Evolutionary conservation across 2,329 filamentous ascomycete species (phyloP), one percentile per base, ranked within the genome.

Genomic region (Dothistroma pini): DNA sequence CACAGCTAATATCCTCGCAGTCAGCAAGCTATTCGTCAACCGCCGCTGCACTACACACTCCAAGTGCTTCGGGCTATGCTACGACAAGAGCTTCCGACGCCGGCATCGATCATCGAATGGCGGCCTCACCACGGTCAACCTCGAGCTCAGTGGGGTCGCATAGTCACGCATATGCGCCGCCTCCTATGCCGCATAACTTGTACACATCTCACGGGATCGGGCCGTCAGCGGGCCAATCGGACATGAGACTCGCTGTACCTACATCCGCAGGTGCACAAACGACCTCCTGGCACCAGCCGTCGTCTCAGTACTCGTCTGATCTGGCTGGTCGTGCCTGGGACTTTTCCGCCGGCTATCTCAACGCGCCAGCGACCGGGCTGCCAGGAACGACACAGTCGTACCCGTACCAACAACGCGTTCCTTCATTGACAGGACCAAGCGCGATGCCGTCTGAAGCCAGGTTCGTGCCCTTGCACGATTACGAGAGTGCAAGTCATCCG

Each of bases 21-120:
- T 87, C 86, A 68, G 86, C 86, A 61, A 88, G 84, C 73, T 88
- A 88, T 72, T 85, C 86, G n/a, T 88, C 86, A 44, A 88, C 85
- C 21, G 85, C 86, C 58, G 76, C 78, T 49, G 72, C 76, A 47
- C 73, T 81, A 62, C 78, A 77, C 52, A 63, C 66, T 38, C 63
- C 69, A 57, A 64, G 62, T 54, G 66, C 66, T 61, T 64, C 71
- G 56, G 66, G 66, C 59, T 70, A 69, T 61, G 62, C 64, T 19
- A 61, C 64, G 32, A 63, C 75, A 62, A 76, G 77, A 62, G 78
- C 77, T 54, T 78, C 80, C 57, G 80, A 83, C 63, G 76, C 79
- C 49, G 75, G 78, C 61, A 75, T 79, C 47, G 80, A 83, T 54
- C 75, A 65, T 32, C 66, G 76, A 55, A 76, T 67, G 29, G 64